Percentiles rank a stretch among this genome's conserved stretches.
Conservation (phyloP, 805 yeast genomes). For the Spathaspora boniae region DNA sequence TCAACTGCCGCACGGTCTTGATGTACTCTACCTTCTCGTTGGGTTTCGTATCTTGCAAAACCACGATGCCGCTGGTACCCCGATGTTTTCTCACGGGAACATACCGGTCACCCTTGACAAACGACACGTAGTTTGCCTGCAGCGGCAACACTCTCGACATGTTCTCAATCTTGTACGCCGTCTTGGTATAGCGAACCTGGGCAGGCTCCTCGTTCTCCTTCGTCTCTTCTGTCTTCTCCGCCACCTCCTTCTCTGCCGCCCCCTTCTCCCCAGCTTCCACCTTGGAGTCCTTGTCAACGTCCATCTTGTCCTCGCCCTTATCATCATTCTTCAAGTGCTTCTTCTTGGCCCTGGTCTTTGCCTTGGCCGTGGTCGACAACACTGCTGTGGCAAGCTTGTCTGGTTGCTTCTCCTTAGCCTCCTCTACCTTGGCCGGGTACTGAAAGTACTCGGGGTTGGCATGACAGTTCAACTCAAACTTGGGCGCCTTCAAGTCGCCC, state of each 20-base stretch:
- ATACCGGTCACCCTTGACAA: slow-evolving; percentile 70
- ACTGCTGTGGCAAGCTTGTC: slow-evolving; percentile 93
- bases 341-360: slow-evolving; percentile 87
- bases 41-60: slow-evolving; percentile 62
- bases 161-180: slow-evolving; percentile 70
- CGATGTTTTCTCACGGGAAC: slow-evolving; percentile 77
- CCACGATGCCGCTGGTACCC: slow-evolving; percentile 68
- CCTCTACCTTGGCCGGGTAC: slow-evolving; percentile 87
- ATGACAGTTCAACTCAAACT: slow-evolving; percentile 76
- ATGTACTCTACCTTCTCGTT: slow-evolving; percentile 61
- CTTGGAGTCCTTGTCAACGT: slow-evolving; percentile 23
- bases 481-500: slow-evolving; percentile 76
- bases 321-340: slow-evolving; percentile 50
- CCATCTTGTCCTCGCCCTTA: slow-evolving; percentile 36
- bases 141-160: slow-evolving; percentile 86
- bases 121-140: slow-evolving; percentile 80
- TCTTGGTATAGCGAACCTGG: slow-evolving; percentile 51
- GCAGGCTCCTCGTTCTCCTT: slow-evolving; percentile 18
- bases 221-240: slow-evolving; percentile 30
- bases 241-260: slow-evolving; percentile 12
- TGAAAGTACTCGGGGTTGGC: slow-evolving; percentile 76
- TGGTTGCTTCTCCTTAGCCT: slow-evolving; percentile 72
- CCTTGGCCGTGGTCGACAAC: slow-evolving; percentile 86
- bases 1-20: slow-evolving; percentile 80
- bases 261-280: slow-evolving; percentile 12